Percentiles rank a stretch among this genome's conserved stretches.
Evolutionary conservation across 495 filamentous ascomycete species (phyloP).

Genomic region (Talaromyces proteolyticus): DNA sequence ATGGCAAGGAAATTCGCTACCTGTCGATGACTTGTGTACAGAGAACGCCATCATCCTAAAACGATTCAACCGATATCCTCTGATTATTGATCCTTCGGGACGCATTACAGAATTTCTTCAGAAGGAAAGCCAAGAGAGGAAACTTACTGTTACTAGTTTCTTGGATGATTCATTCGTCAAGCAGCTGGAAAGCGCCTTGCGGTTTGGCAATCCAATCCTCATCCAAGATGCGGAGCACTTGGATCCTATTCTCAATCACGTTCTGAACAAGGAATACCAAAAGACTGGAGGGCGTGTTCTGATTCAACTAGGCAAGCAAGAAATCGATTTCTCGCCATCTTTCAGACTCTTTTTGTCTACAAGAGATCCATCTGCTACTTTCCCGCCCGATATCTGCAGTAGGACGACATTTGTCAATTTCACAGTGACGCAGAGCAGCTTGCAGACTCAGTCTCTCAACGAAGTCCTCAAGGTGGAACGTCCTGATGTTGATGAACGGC

Average conservation of each 20-base stretch:
- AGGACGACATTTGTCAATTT: conserved; percentile 99
- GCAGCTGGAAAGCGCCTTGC: conserved; percentile 89
- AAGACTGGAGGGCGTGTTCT: conserved; percentile 98
- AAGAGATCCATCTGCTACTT: conserved; percentile 89
- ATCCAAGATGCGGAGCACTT: conserved; percentile 98
- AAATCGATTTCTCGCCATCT: conserved; percentile 97
- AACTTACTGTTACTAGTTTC: conserved; percentile 96
- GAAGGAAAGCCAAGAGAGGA: conserved; percentile 86
- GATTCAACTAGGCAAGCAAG: conserved; percentile 96
- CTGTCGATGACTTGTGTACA: conserved; percentile 98
- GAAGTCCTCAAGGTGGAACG: conserved; percentile 95
- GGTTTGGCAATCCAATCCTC: conserved; percentile 97
- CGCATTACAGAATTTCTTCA: conserved; percentile 91
- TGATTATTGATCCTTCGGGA: conserved; percentile 97
- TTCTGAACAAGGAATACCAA: conserved; percentile 99
- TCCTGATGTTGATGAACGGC: conserved; percentile 94
- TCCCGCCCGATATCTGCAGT: conserved; percentile 97
- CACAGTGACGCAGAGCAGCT: conserved; percentile 95
- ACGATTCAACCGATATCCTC: conserved; percentile 94
- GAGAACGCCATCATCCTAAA: conserved; percentile 98
- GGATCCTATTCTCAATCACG: conserved; percentile 95
- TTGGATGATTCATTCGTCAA: conserved; percentile 97
- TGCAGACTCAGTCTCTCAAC: conserved; percentile 95
- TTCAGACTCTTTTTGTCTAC: conserved; percentile 97
- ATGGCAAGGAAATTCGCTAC: conserved; percentile 93